Evolutionary conservation across 2,329 filamentous ascomycete genomes (phyloP), one percentile per base, ranked within the genome.

Genomic region (Colletotrichum limetticola): DNA sequence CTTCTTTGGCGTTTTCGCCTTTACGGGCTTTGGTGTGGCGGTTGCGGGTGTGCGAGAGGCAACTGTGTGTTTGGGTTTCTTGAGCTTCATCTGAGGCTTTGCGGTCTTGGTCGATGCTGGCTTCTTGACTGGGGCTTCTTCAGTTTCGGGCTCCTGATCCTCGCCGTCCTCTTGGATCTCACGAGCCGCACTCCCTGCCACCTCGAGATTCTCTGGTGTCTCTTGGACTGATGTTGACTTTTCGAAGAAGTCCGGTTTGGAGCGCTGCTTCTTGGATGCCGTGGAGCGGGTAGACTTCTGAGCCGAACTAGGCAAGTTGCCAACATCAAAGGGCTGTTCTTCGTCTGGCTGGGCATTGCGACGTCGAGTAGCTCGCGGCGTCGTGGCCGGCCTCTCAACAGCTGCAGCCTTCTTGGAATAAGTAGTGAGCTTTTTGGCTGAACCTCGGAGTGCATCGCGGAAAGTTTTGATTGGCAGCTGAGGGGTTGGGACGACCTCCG

Each of bases 191-290:
- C 75, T 77, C 63, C 35, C 75, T 5, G 19, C 4, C 1, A 19
- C 68, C 8, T 46, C 65, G n/a, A n/a, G 3, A 5, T 11, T 22
- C 24, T 77, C 76, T 9, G 74, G 71, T 30, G 77, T 74, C 24
- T 70, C 55, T 16, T 67, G 60, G 6, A 76, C 77, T 0, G 75
- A 75, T 5, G 75, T 74, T 11, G 78, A 74, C 1, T 79, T 77
- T 66, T 82, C 78, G 55, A 85, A 86, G 68, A 82, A 86, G 22
- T 85, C 86, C 11, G 85, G 84, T 76, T 89, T 89, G 60, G 84
- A 63, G 7, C 71, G 71, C 35, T 74, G 71, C n/a, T 49, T 37
- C 37, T 86, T 88, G 56, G 82, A 81, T 67, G 82, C 79, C 37
- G 82, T 82, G 42, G 84, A 80, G 30, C 82, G 79, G n/a, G 22